A percentile compares a stretch with the other conserved stretches of the same genome.
phyloP scores from a whole-genome alignment of 2,329 filamentous ascomycete species.

The Coniochaeta sp. region DNA sequence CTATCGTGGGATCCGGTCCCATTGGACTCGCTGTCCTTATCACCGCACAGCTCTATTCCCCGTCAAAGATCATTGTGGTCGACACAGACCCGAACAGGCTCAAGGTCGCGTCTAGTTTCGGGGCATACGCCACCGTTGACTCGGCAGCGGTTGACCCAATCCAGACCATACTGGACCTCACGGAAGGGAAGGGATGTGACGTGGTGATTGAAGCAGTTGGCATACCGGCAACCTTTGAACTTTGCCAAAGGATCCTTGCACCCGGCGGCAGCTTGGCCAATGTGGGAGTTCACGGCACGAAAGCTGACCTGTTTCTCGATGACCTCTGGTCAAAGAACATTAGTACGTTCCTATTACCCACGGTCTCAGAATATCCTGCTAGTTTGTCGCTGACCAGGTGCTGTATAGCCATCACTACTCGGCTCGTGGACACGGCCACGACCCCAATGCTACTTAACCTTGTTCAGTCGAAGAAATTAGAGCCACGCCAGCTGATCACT shows the following conservation, averaged over 20 bases:
- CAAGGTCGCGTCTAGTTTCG: conserved; percentile 36
- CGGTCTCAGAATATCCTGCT: background rate
- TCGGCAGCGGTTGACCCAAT: conserved; percentile 25
- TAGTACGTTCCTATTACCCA: conserved; percentile 23
- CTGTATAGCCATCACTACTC: conserved; percentile 33
- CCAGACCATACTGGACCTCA: conserved; percentile 32
- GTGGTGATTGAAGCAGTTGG: conserved; percentile 53
- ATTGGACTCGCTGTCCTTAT: conserved; percentile 48
- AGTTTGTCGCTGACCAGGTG: background rate
- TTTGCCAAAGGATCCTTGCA: conserved; percentile 46
- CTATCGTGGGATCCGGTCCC: conserved; percentile 47
- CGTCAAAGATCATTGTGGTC: conserved; percentile 41
- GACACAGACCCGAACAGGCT: conserved; percentile 42
- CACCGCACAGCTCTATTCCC: conserved; percentile 46
- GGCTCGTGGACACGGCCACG: conserved; percentile 37
- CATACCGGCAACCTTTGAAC: conserved; percentile 41
- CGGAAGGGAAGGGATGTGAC: conserved; percentile 45
- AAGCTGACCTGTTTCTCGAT: conserved; percentile 43
- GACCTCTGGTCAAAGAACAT: conserved; percentile 48
- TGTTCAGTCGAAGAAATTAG: conserved; percentile 30
- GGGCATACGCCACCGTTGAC: conserved; percentile 37
- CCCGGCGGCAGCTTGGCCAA: conserved; percentile 48
- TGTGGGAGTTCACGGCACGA: conserved; percentile 50
- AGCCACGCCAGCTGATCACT: conserved; percentile 35
- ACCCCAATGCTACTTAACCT: conserved; percentile 42